phyloP scores from a whole-genome alignment of 164 flowering plant genomes.

The Buxus sempervirens region DNA sequence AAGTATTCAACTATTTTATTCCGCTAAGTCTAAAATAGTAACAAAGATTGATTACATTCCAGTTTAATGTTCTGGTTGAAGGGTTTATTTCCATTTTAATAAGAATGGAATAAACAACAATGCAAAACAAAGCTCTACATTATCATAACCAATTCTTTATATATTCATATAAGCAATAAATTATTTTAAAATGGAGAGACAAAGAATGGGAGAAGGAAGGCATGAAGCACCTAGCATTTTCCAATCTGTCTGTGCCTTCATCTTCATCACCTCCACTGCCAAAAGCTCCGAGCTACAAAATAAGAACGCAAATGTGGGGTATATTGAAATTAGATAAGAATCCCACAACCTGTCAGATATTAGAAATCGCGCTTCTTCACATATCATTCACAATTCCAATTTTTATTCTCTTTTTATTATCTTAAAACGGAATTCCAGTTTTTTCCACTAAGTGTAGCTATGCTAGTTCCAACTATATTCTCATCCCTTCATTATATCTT shows the following conservation, averaged over 20 bases:
- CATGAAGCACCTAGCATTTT: conserved; percentile 41
- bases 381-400: too few relatives aligned
- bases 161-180: neutral
- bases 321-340: neutral
- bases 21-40: neutral
- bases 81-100: too few relatives aligned
- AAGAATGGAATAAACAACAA: too few relatives aligned
- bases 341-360: neutral
- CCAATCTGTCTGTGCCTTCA: conserved; percentile 29
- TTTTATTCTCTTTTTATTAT: too few relatives aligned
- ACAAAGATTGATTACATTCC: neutral
- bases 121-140: too few relatives aligned
- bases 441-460: too few relatives aligned
- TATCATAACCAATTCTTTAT: too few relatives aligned
- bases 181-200: neutral
- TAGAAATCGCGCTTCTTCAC: neutral
- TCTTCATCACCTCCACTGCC: conserved; percentile 32
- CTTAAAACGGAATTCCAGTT: too few relatives aligned
- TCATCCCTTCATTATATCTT: too few relatives aligned
- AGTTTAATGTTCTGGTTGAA: neutral
- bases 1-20: neutral
- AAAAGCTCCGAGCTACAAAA: conserved; percentile 35
- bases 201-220: neutral
- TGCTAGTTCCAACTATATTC: too few relatives aligned
- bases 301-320: neutral